Evolutionary conservation across 139 green algal species (phyloP), one percentile per base, ranked within the genome.

Genomic region (Marvania coccoides): DNA sequence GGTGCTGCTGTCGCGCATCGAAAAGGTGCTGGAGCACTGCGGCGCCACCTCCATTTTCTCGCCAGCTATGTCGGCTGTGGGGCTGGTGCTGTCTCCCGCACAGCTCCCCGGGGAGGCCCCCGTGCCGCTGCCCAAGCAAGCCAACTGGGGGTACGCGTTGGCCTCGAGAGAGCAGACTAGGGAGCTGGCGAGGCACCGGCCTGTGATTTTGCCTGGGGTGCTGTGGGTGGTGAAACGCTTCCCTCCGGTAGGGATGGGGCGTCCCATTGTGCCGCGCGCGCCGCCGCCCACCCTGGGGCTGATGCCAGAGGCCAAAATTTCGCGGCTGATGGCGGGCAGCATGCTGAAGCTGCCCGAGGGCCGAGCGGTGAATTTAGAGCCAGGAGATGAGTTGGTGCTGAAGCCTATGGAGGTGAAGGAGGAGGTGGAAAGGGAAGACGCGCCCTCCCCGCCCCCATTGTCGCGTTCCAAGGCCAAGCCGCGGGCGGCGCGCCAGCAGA

Each of bases 1-100:
- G 26, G 23, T 58, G 35, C 71, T 84, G 47, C 65, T 83, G 35
- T 51, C 67, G 15, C 28, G 37, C 0, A 13, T 84, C 19, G 77
- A 84, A 65, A 13, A 38, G 6, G 30, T 69, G 46, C 55, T 84
- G 19, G 4, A 64, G 29, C 23, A 56, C 30, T 24, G 9, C 26
- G 57, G 57, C 23, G 30, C 48, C 26, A 12, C 26, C 28, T 39
- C 33, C 12, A 55, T 64, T 57, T 14, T 14, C 7, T 29, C 33
- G 12, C 57, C 57, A 15, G 57, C 23, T 14, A 64, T 64, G 57
- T 47, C 33, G 34, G n/a, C 26, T 23, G n/a, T 19, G 19, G 31
- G 15, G 19, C 15, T 55, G 15, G 6, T 19, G 37, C 31, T 64
- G 33, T 64, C 30, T 47, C 7, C 57, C 26, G 23, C 23, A 37